A percentile compares a stretch with the other conserved stretches of the same genome.
These are phyloP conservation scores for Physaria fendleri DNA, from an alignment of 345 rosid species.

Conservation along the genomic window DNA sequence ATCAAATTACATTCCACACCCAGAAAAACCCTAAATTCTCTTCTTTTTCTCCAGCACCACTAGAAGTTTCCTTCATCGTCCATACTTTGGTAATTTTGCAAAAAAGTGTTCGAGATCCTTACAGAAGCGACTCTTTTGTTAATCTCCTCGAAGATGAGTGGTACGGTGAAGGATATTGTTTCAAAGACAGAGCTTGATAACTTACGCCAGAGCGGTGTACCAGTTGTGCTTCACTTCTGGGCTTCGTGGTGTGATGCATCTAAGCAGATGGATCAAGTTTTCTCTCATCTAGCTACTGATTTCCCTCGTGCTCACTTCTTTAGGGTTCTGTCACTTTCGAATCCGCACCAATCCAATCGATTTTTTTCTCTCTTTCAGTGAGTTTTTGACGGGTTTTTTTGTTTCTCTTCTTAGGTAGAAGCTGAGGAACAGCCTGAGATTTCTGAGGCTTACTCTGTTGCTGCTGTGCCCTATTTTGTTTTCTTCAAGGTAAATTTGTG, in stretches of 20 bases:
- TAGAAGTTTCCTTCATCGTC: background rate
- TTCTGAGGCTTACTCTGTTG: slow-evolving; percentile 73
- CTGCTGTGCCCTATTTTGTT: slow-evolving; percentile 84
- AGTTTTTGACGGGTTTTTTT: background rate
- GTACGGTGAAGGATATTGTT: slow-evolving; percentile 76
- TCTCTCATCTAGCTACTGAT: slow-evolving; percentile 83
- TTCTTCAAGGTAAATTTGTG: slow-evolving; percentile 61
- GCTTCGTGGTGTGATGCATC: slow-evolving; percentile 99
- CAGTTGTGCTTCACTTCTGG: slow-evolving; percentile 81
- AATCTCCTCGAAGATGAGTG: slow-evolving; percentile 43
- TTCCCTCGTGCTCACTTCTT: slow-evolving; percentile 77
- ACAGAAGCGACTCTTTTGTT: background rate
- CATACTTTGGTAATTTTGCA: too few relatives aligned
- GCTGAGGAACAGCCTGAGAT: slow-evolving; percentile 96
- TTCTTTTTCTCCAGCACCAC: background rate
- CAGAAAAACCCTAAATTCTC: too few relatives aligned
- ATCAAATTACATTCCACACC: too few relatives aligned
- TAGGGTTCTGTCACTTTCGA: slow-evolving; percentile 45
- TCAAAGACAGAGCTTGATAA: slow-evolving; percentile 79
- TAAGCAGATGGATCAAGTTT: slow-evolving; percentile 97
- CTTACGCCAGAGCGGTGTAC: slow-evolving; percentile 42
- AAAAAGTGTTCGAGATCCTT: background rate
- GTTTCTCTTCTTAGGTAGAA: slow-evolving; percentile 54
- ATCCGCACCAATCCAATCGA: background rate
- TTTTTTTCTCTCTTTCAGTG: background rate